These are phyloP conservation scores for Lunasporangiospora selenospora DNA, from an alignment of 192 early-diverging fungal species.

Conservation along the genomic window DNA sequence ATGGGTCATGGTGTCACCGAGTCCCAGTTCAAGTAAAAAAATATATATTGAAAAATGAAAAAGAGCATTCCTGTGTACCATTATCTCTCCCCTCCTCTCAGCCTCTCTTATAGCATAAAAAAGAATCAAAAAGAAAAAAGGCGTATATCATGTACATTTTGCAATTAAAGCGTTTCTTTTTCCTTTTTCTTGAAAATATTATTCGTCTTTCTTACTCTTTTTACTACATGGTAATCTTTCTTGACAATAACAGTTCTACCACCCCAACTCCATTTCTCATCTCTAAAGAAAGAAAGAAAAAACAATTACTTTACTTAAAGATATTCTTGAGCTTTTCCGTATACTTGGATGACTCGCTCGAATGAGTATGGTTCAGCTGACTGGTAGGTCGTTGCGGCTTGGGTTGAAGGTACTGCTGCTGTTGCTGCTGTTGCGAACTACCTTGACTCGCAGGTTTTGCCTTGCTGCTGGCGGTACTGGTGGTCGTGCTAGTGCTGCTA, in stretches of 20 bases:
- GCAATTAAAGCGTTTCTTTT: too few species aligned
- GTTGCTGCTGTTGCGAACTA: background rate
- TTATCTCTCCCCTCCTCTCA: conserved; percentile 6
- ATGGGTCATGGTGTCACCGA: conserved; percentile 96
- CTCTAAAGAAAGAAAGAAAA: too few species aligned
- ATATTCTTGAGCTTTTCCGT: conserved; percentile 37
- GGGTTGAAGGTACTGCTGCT: conserved; percentile 5
- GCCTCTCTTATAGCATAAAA: too few species aligned
- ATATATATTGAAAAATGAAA: background rate
- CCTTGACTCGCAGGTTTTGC: too few species aligned
- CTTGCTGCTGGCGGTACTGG: conserved; percentile 3
- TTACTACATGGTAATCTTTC: too few species aligned
- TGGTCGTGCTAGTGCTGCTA: conserved; percentile 17
- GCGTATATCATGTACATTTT: too few species aligned
- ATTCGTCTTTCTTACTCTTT: too few species aligned
- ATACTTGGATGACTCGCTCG: conserved; percentile 22
- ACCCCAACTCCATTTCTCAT: too few species aligned
- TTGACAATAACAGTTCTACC: too few species aligned
- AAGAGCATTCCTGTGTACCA: background rate
- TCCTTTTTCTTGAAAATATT: too few species aligned
- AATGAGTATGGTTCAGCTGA: conserved; percentile 12
- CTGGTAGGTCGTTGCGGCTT: conserved; percentile 10
- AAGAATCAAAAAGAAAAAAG: background rate
- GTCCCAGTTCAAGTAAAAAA: conserved; percentile 65
- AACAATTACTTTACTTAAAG: too few species aligned